Conservation (phyloP, 768 basidiomycete genomes). For the Tulasnella calospora region DNA sequence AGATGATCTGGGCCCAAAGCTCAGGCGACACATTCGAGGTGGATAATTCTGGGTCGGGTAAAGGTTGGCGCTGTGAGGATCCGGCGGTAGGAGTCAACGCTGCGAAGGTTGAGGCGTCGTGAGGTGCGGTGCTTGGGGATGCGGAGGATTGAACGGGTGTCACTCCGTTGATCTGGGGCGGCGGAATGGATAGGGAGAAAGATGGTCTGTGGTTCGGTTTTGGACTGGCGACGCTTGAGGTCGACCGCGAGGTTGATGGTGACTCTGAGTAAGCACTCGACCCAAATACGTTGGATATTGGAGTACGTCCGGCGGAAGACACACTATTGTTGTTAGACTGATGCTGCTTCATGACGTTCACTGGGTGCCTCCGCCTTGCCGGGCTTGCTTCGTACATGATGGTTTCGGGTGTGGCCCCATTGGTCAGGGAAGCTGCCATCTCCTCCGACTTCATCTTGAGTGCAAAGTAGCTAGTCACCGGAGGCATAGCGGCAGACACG, state of each 20-base stretch:
- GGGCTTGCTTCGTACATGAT: slow-evolving; percentile 3
- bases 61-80: neutral
- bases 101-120: neutral
- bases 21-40: slow-evolving; percentile 1
- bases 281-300: slow-evolving; percentile 6
- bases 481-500: slow-evolving; percentile 27
- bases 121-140: neutral
- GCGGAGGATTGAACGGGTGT: slow-evolving; percentile 1
- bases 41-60: neutral
- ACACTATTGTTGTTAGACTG: neutral
- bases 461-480: slow-evolving; percentile 54
- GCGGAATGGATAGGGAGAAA: slow-evolving; percentile 23
- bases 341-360: neutral
- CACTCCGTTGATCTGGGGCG: slow-evolving; percentile 7
- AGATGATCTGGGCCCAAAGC: slow-evolving; percentile 44
- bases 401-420: neutral
- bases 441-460: slow-evolving; percentile 58
- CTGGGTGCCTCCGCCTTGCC: neutral
- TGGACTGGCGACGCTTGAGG: neutral
- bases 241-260: neutral
- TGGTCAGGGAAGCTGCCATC: slow-evolving; percentile 30
- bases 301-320: slow-evolving; percentile 8
- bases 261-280: slow-evolving; percentile 15
- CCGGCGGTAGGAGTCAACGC: slow-evolving; percentile 3
- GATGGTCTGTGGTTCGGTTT: slow-evolving; percentile 17